Evolutionary conservation across 2,329 filamentous ascomycete genomes (phyloP).

Genomic region (Trichoderma koningiopsis): DNA sequence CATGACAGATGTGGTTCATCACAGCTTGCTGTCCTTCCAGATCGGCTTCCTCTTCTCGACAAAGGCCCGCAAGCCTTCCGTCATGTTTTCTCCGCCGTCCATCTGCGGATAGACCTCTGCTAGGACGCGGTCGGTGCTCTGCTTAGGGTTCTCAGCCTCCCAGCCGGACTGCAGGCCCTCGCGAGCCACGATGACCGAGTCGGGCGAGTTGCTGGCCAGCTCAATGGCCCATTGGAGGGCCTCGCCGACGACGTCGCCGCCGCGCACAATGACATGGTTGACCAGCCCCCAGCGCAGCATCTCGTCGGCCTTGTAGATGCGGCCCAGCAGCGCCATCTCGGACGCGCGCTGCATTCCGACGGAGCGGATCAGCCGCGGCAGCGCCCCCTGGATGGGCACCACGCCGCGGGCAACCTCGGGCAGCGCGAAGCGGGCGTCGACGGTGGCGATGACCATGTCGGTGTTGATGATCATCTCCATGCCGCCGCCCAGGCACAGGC

Average conservation of each 20-base stretch:
- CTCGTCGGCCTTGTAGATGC: constrained; percentile 60
- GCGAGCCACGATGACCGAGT: constrained; percentile 72
- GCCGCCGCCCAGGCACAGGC: constrained; percentile 72
- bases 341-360: constrained; percentile 70
- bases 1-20: constrained; percentile 26
- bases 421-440: constrained; percentile 63
- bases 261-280: constrained; percentile 60
- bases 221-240: constrained; percentile 63
- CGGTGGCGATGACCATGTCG: constrained; percentile 68
- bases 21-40: constrained; percentile 68
- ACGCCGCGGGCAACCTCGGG: constrained; percentile 74
- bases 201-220: constrained; percentile 70
- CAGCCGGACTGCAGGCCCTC: constrained; percentile 72
- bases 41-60: constrained; percentile 71
- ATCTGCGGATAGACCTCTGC: constrained; percentile 62
- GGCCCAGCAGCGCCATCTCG: constrained; percentile 70
- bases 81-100: constrained; percentile 69
- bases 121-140: constrained; percentile 59
- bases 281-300: constrained; percentile 68
- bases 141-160: constrained; percentile 67
- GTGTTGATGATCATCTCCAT: constrained; percentile 76
- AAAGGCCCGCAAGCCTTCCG: constrained; percentile 73
- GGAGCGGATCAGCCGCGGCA: constrained; percentile 66
- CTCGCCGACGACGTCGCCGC: constrained; percentile 53
- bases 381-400: constrained; percentile 68